These are phyloP conservation scores for Domatiomyces globalis DNA, from an alignment of 2,329 filamentous ascomycete species.

Conservation along the genomic window DNA sequence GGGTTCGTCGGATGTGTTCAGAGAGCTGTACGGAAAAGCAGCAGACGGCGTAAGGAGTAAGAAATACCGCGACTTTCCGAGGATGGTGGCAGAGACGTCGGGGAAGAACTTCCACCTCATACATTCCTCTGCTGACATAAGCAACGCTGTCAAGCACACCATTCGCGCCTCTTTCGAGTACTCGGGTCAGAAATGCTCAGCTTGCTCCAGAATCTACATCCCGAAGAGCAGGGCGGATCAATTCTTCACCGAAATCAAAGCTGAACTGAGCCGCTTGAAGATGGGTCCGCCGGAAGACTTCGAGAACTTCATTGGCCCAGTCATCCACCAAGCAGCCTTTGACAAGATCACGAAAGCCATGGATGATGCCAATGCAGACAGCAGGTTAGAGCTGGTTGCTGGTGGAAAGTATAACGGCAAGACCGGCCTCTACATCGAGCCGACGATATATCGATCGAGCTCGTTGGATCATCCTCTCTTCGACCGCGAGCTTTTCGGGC, in stretches of 20 bases:
- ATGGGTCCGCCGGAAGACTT: slow-evolving; percentile 24
- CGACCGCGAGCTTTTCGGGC: slow-evolving; percentile 37
- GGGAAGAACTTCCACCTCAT: slow-evolving; percentile 42
- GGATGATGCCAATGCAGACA: slow-evolving; percentile 33
- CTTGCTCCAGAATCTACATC: slow-evolving; percentile 30
- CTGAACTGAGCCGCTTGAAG: slow-evolving; percentile 17
- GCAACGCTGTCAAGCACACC: slow-evolving; percentile 34
- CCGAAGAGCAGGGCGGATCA: slow-evolving; percentile 15
- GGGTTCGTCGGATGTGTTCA: slow-evolving; percentile 29
- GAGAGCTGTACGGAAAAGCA: slow-evolving; percentile 22
- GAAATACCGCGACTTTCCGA: slow-evolving; percentile 28
- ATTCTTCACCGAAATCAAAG: slow-evolving; percentile 17
- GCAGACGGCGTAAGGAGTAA: slow-evolving; percentile 21
- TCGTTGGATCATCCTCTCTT: slow-evolving; percentile 33
- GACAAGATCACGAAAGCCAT: slow-evolving; percentile 33
- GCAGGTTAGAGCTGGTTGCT: slow-evolving; percentile 29
- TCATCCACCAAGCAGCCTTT: slow-evolving; percentile 37
- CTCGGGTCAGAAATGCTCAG: slow-evolving; percentile 40
- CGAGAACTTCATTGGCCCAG: slow-evolving; percentile 34
- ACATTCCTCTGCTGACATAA: slow-evolving; percentile 34
- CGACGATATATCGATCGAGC: slow-evolving; percentile 33
- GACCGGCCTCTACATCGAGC: slow-evolving; percentile 26
- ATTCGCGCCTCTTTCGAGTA: slow-evolving; percentile 38
- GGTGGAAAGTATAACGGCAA: slow-evolving; percentile 32
- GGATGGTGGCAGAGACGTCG: slow-evolving; percentile 38